Conservation (phyloP, 2,329 filamentous ascomycete genomes). For the Metarhizium guizhouense region DNA sequence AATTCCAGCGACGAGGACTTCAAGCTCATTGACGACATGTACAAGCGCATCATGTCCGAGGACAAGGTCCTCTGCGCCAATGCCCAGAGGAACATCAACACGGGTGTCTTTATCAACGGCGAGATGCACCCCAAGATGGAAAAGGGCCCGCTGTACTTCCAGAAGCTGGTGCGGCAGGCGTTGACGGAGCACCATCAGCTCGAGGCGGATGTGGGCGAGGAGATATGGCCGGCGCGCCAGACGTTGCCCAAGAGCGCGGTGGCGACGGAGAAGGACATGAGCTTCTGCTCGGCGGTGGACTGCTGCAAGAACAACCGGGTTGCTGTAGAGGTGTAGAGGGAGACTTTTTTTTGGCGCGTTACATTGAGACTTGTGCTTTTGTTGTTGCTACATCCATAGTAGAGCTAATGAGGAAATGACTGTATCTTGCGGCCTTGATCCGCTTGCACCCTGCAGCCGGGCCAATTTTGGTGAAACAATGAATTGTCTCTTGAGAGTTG, state of each 20-base stretch:
- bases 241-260: conserved; percentile 18
- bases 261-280: conserved; percentile 17
- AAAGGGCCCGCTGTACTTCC: conserved; percentile 49
- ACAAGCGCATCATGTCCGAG: conserved; percentile 55
- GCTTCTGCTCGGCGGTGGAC: conserved; percentile 26
- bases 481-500: too few relatives aligned
- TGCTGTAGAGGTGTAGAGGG: conserved; percentile 1
- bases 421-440: too few relatives aligned
- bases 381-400: background rate
- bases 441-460: too few relatives aligned
- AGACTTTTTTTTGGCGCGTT: background rate
- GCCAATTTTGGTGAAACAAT: too few relatives aligned
- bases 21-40: conserved; percentile 46
- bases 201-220: conserved; percentile 32
- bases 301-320: conserved; percentile 18
- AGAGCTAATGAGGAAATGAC: background rate
- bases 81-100: conserved; percentile 52
- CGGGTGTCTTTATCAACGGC: conserved; percentile 53
- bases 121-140: conserved; percentile 54
- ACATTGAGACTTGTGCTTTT: background rate
- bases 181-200: conserved; percentile 36
- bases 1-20: conserved; percentile 51
- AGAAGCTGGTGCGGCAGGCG: conserved; percentile 38
- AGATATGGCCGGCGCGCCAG: conserved; percentile 45
- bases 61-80: conserved; percentile 54